phyloP scores from a whole-genome alignment of 2,329 filamentous ascomycete genomes.

The Phialophora chinensis region DNA sequence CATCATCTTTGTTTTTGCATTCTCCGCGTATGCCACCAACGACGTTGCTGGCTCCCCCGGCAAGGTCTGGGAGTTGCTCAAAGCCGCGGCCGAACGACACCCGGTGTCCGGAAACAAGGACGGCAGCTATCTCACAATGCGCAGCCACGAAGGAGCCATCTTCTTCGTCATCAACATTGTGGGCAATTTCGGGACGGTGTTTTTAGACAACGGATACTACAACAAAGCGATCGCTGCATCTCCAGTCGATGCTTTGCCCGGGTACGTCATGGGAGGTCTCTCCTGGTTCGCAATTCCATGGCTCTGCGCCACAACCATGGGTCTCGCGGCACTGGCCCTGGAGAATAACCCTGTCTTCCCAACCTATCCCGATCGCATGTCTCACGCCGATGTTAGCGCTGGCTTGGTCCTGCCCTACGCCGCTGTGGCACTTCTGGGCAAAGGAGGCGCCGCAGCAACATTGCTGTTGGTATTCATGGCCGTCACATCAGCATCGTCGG shows the following conservation, averaged over 20 bases:
- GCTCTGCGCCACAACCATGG: constrained; percentile 87
- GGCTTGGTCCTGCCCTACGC: constrained; percentile 86
- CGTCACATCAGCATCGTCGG: constrained; percentile 81
- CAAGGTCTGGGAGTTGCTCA: constrained; percentile 78
- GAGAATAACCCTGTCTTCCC: constrained; percentile 70
- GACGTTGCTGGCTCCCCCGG: constrained; percentile 74
- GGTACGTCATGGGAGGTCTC: constrained; percentile 84
- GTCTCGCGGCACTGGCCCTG: constrained; percentile 78
- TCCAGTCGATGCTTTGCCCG: constrained; percentile 82
- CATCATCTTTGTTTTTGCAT: constrained; percentile 83
- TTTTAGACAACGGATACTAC: constrained; percentile 66
- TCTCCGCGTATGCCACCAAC: constrained; percentile 79
- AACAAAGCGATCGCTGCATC: constrained; percentile 92
- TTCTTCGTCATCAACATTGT: constrained; percentile 93
- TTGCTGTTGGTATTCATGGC: constrained; percentile 88
- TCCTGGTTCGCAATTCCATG: constrained; percentile 94
- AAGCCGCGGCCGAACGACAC: constrained; percentile 69
- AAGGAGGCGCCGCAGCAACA: constrained; percentile 78
- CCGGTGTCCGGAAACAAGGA: constrained; percentile 80
- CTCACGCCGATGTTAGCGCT: constrained; percentile 74
- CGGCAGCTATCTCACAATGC: constrained; percentile 88
- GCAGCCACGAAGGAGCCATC: constrained; percentile 77
- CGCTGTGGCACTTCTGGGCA: constrained; percentile 80
- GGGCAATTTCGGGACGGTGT: constrained; percentile 78
- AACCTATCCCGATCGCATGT: constrained; percentile 70